Base-by-base conservation (phyloP, 2,329 filamentous ascomycete species). In the Trichoderma guizhouense region DNA sequence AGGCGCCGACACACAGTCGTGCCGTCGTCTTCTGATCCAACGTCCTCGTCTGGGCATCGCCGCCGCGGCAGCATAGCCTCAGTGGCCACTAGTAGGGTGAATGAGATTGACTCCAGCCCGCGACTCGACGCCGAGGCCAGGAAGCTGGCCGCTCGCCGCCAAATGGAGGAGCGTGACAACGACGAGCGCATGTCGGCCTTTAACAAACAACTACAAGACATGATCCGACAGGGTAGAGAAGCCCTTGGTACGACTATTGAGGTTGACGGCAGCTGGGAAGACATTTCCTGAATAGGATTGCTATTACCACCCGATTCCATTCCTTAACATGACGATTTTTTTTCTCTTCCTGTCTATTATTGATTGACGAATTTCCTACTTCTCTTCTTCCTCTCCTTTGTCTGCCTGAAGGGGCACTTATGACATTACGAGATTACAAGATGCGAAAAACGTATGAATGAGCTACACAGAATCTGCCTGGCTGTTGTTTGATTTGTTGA, bases 161-260 rank as follows among this genome's bases (percentile, higher is more conserved):
- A 90, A 28, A 88, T 89, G 65, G 92, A 93, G 72, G 94, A 97
- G 76, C 86, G 90, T 60, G 91, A 95, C 76, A 88, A 93, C 8
- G 94, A 98, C 76, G 89, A 91, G 57, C 90, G 92, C 67, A 92
- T 98, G 76, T 90, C 90, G 63, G 89, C 91, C 30, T 90, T 98
- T 81, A 97, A 96, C 79, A 86, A 89, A 62, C 90, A 92, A 76
- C 84, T 98, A 62, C 89, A 92, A 78, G 92, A 91, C 39, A 94
- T 99, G 92, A 97, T 99, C 69, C 87, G 91, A 2, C 92, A 98
- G 81, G 96, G 95, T 0, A 92, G 92, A 76, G 92, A 96, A 80
- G 96, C 96, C 2, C 82, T 99, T 21, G 95, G 91, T 2, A 92
- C 92, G 24, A 92, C 85, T 53, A 84, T 93, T 64, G 90, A 93